phyloP scores from a whole-genome alignment of 2,329 filamentous ascomycete genomes.

The Monilinia aucupariae region DNA sequence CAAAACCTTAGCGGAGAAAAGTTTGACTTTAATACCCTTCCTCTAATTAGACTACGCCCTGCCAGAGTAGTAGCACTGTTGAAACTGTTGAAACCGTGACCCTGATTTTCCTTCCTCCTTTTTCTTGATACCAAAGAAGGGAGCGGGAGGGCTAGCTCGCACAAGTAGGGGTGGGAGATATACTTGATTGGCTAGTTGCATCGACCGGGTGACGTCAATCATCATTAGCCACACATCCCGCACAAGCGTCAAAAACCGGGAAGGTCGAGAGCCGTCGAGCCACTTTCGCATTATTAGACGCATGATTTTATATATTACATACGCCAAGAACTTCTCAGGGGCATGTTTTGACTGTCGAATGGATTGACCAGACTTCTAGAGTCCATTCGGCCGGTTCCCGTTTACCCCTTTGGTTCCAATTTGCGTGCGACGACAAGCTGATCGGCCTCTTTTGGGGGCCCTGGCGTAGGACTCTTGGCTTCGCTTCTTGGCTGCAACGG shows the following conservation, averaged over 20 bases:
- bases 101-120: neutral
- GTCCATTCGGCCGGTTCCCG: too few species aligned
- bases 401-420: neutral
- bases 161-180: too few species aligned
- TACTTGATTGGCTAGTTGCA: neutral
- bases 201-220: neutral
- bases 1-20: neutral
- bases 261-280: neutral
- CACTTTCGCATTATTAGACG: neutral
- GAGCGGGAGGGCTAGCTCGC: too few species aligned
- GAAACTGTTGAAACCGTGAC: neutral
- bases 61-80: conserved; percentile 1
- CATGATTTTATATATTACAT: neutral
- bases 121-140: neutral
- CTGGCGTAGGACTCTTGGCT: neutral
- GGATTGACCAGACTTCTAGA: neutral
- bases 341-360: neutral
- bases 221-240: neutral
- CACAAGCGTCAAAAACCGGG: neutral
- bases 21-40: conserved; percentile 1
- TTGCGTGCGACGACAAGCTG: neutral
- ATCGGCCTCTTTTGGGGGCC: neutral
- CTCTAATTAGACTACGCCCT: too few species aligned
- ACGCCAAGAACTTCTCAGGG: neutral
- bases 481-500: neutral